Base-by-base conservation (phyloP, 495 filamentous ascomycete genomes). In the Hypomontagnella monticulosa region DNA sequence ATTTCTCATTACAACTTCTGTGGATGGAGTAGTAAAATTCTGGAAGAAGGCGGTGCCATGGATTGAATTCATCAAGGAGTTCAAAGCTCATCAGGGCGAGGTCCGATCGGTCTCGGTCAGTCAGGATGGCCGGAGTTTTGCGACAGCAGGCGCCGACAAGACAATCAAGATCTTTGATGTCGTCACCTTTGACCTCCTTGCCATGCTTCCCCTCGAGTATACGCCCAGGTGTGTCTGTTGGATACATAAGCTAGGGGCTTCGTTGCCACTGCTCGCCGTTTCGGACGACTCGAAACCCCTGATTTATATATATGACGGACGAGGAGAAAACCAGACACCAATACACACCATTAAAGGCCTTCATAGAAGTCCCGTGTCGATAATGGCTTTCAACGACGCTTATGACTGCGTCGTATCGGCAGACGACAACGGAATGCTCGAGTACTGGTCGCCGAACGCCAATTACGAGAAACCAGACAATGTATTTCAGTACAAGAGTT, bases 41-140 rank as follows among this genome's bases (percentile, higher is more conserved):
- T 99, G 95, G 95, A 98, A 99, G 83, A 99, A 99, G 78, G 85
- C 91, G 61, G 87, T 87, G 4, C 89, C 90, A 7, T 92, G 92
- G 0, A 91, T 97, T 32, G 95, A 99, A 77, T 98, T 98, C 69
- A 93, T 98, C 12, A 99, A 99, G 78, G 93, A 97, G 80, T 99
- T 97, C 79, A 87, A 88, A 58, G 93, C 93, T 14, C 96, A 98
- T 75, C 82, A 82, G 54, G 91, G 91, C 30, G 93, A 96, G 73
- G 93, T 98, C 70, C 87, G 80, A 32, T 88, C 89, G 36, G 91
- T 93, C 27, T 92, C 87, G 46, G 87, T 90, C 15, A 97, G 94
- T 73, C 83, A 88, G 36, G 95, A 99, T 76, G 95, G 95, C 4
- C 85, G 93, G 73, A 97, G 91, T 77, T 97, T 94, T 83, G 96